Evolutionary conservation across 768 basidiomycete genomes (phyloP).

Genomic region (Tulasnella sp.): DNA sequence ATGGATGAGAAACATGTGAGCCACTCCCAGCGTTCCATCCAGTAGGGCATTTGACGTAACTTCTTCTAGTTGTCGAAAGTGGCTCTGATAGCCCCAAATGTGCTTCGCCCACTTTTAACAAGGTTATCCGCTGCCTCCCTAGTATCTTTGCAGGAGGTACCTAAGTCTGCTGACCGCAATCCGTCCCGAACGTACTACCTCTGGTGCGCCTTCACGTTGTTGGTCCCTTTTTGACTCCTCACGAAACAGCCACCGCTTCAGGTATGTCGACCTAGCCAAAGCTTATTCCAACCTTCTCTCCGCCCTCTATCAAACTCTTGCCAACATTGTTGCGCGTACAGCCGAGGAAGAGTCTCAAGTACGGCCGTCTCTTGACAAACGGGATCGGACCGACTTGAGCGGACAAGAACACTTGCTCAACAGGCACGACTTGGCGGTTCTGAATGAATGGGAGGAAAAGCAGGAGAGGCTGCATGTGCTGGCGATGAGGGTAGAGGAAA

Average conservation of each 20-base stretch:
- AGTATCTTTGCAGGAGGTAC: constrained; percentile 89
- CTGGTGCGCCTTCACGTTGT: constrained; percentile 52
- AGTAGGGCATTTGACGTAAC: constrained; percentile 19
- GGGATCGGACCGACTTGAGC: constrained; percentile 72
- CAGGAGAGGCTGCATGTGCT: constrained; percentile 71
- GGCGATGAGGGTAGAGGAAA: constrained; percentile 82
- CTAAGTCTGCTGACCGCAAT: constrained; percentile 85
- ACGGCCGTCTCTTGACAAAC: constrained; percentile 72
- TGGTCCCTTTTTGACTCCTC: neutral
- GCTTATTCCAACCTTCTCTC: constrained; percentile 74
- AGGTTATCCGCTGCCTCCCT: constrained; percentile 75
- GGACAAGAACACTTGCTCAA: constrained; percentile 67
- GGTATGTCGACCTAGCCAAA: constrained; percentile 85
- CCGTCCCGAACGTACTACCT: constrained; percentile 86
- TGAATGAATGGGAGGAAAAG: constrained; percentile 71
- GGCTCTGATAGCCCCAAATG: constrained; percentile 88
- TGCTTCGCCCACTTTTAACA: constrained; percentile 75
- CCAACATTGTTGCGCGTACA: constrained; percentile 73
- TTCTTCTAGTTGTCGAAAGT: constrained; percentile 76
- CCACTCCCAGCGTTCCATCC: constrained; percentile 21
- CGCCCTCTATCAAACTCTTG: constrained; percentile 83
- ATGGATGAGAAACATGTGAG: constrained; percentile 91
- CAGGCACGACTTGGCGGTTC: constrained; percentile 67
- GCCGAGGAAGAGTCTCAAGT: constrained; percentile 70
- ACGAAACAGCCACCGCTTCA: constrained; percentile 39